Conservation (phyloP, 1,284 basidiomycete genomes). For the Malassezia pachydermatis region DNA sequence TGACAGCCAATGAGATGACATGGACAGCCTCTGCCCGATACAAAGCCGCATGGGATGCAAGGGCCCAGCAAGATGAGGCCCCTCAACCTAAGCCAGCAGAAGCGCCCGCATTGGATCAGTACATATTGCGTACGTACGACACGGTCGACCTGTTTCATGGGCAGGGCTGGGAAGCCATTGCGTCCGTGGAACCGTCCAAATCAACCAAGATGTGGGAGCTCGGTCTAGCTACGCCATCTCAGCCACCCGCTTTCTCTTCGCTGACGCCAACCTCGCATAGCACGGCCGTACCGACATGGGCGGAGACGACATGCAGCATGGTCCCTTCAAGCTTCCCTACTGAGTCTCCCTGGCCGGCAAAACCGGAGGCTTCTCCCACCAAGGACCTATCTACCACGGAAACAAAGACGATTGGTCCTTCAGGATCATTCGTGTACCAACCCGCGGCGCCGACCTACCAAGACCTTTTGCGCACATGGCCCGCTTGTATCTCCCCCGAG, state of each 20-base stretch:
- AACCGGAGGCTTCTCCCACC: no score
- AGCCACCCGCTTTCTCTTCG: no score
- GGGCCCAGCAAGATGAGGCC: conserved; percentile 1
- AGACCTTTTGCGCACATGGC: background rate
- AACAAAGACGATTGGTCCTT: no score
- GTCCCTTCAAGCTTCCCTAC: no score
- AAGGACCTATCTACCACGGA: no score
- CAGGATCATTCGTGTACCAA: no score
- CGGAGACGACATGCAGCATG: no score
- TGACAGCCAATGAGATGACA: background rate
- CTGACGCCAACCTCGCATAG: no score
- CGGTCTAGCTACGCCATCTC: no score
- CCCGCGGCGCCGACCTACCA: background rate
- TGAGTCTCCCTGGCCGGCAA: no score
- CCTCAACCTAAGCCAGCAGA: background rate
- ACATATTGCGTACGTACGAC: conserved; percentile 77
- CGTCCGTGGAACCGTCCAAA: background rate
- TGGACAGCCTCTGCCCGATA: conserved; percentile 7
- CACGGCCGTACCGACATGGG: no score
- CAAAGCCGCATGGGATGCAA: background rate
- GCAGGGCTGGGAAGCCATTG: conserved; percentile 23
- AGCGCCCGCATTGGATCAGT: conserved; percentile 53
- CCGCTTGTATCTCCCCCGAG: no score
- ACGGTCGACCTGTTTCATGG: conserved; percentile 53
- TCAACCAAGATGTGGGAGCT: conserved; percentile 29